Percentiles rank a stretch among this genome's conserved stretches.
Conservation (phyloP, 345 rosid genomes). For the Crucihimalaya himalaica region DNA sequence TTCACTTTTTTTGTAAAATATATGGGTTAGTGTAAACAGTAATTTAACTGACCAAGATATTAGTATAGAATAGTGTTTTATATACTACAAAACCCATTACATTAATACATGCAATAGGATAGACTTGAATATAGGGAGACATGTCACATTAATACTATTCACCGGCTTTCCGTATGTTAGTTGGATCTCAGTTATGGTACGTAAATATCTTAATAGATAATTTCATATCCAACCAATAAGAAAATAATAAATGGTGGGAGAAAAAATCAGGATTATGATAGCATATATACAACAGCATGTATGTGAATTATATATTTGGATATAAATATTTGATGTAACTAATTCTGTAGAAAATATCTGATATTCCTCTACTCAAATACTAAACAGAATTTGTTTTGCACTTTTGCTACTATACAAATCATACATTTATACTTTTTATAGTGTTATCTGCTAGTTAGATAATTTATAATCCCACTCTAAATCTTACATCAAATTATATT, state of each 20-base stretch:
- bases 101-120: slow-evolving; percentile 22
- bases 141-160: slow-evolving; percentile 12
- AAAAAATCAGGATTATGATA: neutral
- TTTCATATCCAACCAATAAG: neutral
- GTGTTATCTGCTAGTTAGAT: neutral
- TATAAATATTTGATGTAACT: neutral
- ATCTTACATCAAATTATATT: too few relatives aligned
- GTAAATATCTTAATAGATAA: neutral
- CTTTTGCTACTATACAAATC: neutral
- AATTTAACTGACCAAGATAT: neutral
- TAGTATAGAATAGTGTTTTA: neutral
- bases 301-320: neutral
- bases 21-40: neutral
- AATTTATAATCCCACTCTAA: too few relatives aligned
- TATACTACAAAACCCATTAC: too few relatives aligned
- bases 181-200: slow-evolving; percentile 23
- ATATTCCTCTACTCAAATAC: neutral
- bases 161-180: slow-evolving; percentile 19
- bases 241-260: neutral
- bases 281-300: neutral
- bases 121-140: neutral
- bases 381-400: neutral
- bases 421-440: neutral
- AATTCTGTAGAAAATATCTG: neutral
- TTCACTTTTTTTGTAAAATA: neutral